Conservation (phyloP, 495 filamentous ascomycete species). For the Podospora conica region DNA sequence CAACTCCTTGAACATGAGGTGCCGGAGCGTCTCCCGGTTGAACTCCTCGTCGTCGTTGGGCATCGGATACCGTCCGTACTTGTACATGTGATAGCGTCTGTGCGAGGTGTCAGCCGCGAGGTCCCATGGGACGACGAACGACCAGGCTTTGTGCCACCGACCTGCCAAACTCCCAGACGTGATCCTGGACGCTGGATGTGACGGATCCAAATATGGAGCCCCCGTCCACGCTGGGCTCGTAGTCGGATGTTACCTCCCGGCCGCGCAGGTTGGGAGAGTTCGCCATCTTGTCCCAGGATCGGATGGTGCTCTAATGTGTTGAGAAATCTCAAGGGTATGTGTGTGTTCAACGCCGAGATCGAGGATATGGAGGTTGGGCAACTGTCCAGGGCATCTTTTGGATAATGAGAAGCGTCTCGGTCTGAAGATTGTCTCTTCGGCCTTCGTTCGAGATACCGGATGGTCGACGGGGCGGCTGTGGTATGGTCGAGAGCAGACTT, state of each 20-base stretch:
- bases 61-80: constrained; percentile 29
- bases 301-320: neutral
- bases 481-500: neutral
- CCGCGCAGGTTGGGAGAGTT: constrained; percentile 20
- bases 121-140: neutral
- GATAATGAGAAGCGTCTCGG: neutral
- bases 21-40: constrained; percentile 44
- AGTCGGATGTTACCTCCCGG: constrained; percentile 29
- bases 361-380: neutral
- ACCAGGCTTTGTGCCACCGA: neutral
- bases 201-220: constrained; percentile 27
- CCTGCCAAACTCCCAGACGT: constrained; percentile 35
- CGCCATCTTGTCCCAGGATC: constrained; percentile 20
- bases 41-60: constrained; percentile 37
- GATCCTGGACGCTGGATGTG: constrained; percentile 29
- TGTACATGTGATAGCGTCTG: constrained; percentile 32
- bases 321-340: neutral
- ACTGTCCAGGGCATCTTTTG: neutral
- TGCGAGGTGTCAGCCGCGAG: neutral
- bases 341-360: neutral
- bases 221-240: constrained; percentile 21
- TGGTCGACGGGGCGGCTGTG: neutral
- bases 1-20: constrained; percentile 52
- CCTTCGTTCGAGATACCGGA: neutral
- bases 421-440: neutral